These are phyloP conservation scores for Tripidium arundinaceum DNA, from an alignment of 202 grass and related monocot species.

Conservation along the genomic window DNA sequence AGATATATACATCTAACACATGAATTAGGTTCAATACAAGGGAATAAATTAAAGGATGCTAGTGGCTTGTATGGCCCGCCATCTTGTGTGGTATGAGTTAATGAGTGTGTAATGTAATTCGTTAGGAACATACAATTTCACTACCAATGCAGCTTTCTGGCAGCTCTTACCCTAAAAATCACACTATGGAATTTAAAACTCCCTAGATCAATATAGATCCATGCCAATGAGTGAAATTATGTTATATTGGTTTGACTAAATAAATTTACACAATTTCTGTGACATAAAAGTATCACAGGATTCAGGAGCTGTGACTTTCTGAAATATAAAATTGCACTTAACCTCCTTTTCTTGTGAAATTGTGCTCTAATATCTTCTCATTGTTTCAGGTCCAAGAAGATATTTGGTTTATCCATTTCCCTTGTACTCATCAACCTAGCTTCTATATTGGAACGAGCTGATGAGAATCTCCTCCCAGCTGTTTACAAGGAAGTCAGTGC, in stretches of 20 bases:
- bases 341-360: neutral
- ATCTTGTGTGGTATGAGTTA: neutral
- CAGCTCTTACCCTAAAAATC: neutral
- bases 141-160: neutral
- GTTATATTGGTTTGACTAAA: neutral
- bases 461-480: conserved; percentile 92
- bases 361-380: neutral
- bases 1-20: no score
- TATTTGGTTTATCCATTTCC: conserved; percentile 80
- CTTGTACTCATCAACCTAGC: conserved; percentile 96
- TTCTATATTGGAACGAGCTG: conserved; percentile 85
- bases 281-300: neutral
- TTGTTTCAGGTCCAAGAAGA: conserved; percentile 64
- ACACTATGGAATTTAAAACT: neutral
- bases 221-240: conserved; percentile 3
- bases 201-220: neutral
- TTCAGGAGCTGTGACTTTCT: neutral
- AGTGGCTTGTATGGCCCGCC: neutral
- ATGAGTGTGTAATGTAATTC: neutral
- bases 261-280: neutral
- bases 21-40: neutral
- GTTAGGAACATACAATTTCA: neutral
- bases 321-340: neutral
- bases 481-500: conserved; percentile 99
- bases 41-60: neutral